Percentiles rank a stretch among this genome's conserved stretches.
These are phyloP conservation scores for Gossypioides kirkii DNA, from an alignment of 345 rosid genomes.

Conservation along the genomic window DNA sequence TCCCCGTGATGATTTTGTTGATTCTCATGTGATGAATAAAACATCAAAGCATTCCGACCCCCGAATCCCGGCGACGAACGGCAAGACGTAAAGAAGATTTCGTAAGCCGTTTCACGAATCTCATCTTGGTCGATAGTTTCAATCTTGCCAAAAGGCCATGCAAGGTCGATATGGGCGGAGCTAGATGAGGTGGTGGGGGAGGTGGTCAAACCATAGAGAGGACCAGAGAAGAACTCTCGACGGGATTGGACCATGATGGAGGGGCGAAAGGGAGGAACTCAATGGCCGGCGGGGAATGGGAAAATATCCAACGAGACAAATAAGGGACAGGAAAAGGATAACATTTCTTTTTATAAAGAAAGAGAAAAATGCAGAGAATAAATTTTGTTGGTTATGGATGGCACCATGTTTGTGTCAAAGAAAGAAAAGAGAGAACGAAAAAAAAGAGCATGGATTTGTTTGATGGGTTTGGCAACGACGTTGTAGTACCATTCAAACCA, in stretches of 20 bases:
- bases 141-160: constrained; percentile 73
- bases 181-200: constrained; percentile 12
- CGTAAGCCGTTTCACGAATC: constrained; percentile 81
- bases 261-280: constrained; percentile 10
- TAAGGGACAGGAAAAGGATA: constrained; percentile 29
- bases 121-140: constrained; percentile 52
- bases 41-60: constrained; percentile 58
- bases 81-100: constrained; percentile 87
- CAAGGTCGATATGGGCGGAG: constrained; percentile 37
- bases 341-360: constrained; percentile 24
- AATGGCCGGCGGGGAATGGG: not conserved
- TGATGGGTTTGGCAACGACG: not conserved
- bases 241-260: constrained; percentile 40
- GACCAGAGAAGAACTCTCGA: constrained; percentile 48
- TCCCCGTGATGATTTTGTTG: constrained; percentile 20
- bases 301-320: constrained; percentile 40
- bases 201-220: constrained; percentile 20
- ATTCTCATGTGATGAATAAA: constrained; percentile 38
- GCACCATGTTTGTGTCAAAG: constrained; percentile 28
- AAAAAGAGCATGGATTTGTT: not conserved
- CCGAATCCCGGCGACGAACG: constrained; percentile 85
- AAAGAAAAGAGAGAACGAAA: constrained; percentile 17
- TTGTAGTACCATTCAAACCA: not conserved
- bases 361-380: constrained; percentile 10
- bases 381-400: constrained; percentile 16